A percentile compares a stretch with the other conserved stretches of the same genome.
Conservation (phyloP, 495 filamentous ascomycete species). For the Chaetomium tenue region DNA sequence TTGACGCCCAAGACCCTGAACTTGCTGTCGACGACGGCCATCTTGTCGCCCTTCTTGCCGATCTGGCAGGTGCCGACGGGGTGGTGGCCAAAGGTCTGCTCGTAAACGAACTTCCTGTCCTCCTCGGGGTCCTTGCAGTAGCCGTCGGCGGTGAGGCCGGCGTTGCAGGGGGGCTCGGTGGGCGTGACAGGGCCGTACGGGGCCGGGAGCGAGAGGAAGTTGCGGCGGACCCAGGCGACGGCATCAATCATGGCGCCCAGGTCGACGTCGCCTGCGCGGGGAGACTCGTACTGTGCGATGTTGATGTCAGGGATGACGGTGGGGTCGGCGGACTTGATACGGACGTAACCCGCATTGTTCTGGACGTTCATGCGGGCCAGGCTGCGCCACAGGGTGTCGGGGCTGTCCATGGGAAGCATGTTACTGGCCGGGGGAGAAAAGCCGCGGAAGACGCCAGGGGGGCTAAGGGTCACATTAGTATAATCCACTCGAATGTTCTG, state of each 20-base stretch:
- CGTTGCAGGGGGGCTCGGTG: slow-evolving; percentile 47
- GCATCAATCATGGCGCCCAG: slow-evolving; percentile 52
- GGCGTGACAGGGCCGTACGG: slow-evolving; percentile 45
- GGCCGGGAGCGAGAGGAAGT: slow-evolving; percentile 15
- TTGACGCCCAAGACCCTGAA: slow-evolving; percentile 53
- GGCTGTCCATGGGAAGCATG: slow-evolving; percentile 3
- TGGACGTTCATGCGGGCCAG: slow-evolving; percentile 26
- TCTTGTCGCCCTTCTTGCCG: slow-evolving; percentile 45
- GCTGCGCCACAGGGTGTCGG: slow-evolving; percentile 19
- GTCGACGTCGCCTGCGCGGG: slow-evolving; percentile 28
- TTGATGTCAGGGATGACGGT: too few species aligned
- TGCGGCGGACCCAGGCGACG: slow-evolving; percentile 53
- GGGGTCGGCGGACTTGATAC: too few species aligned
- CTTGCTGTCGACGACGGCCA: slow-evolving; percentile 55
- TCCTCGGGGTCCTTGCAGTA: slow-evolving; percentile 48
- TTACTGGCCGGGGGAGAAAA: slow-evolving; percentile 8
- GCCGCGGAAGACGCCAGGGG: background rate
- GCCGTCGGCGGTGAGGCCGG: slow-evolving; percentile 51
- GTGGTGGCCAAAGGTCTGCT: slow-evolving; percentile 51
- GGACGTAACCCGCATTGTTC: slow-evolving; percentile 40
- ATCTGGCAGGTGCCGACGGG: slow-evolving; percentile 55
- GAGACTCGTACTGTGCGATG: too few species aligned
- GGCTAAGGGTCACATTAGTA: background rate
- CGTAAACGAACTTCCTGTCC: slow-evolving; percentile 40
- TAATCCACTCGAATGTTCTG: background rate